phyloP scores from a whole-genome alignment of 116 monocot genomes.

The Papilionanthe hybrid region DNA sequence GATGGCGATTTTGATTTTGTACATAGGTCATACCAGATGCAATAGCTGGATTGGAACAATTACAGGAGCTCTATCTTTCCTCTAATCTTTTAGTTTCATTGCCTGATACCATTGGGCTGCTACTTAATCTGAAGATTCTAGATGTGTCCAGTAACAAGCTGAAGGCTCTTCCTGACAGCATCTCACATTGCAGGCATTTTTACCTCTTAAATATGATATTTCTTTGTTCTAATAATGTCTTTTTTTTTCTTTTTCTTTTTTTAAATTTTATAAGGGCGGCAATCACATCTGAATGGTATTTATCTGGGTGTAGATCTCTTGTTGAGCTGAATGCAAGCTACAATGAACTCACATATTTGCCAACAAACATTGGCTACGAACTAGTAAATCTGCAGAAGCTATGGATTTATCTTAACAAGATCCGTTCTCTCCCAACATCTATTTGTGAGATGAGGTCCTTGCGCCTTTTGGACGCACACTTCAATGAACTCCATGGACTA shows the following conservation, averaged over 20 bases:
- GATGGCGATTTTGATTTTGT: no score
- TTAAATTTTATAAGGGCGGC: no score
- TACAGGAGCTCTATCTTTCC: slow-evolving; percentile 67
- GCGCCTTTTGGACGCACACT: slow-evolving; percentile 41
- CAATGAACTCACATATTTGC: slow-evolving; percentile 69
- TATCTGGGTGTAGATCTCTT: slow-evolving; percentile 49
- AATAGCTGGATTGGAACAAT: slow-evolving; percentile 60
- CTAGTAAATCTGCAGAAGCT: slow-evolving; percentile 42
- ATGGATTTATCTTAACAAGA: slow-evolving; percentile 38
- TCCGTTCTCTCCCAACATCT: slow-evolving; percentile 45
- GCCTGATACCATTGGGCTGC: slow-evolving; percentile 84
- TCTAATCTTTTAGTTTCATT: slow-evolving; percentile 53
- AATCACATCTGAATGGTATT: neutral
- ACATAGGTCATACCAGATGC: slow-evolving; percentile 68
- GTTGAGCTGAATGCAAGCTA: slow-evolving; percentile 86
- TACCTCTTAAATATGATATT: neutral
- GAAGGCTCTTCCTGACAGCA: slow-evolving; percentile 74
- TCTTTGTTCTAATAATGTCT: no score
- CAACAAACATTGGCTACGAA: slow-evolving; percentile 77
- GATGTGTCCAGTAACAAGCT: slow-evolving; percentile 87
- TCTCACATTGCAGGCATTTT: slow-evolving; percentile 72
- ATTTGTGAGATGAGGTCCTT: slow-evolving; percentile 35
- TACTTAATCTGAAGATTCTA: slow-evolving; percentile 73
- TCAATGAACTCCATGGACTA: slow-evolving; percentile 49
- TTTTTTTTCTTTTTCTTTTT: no score